Conservation (phyloP, 768 basidiomycete genomes). For the Trametopsis cervina region DNA sequence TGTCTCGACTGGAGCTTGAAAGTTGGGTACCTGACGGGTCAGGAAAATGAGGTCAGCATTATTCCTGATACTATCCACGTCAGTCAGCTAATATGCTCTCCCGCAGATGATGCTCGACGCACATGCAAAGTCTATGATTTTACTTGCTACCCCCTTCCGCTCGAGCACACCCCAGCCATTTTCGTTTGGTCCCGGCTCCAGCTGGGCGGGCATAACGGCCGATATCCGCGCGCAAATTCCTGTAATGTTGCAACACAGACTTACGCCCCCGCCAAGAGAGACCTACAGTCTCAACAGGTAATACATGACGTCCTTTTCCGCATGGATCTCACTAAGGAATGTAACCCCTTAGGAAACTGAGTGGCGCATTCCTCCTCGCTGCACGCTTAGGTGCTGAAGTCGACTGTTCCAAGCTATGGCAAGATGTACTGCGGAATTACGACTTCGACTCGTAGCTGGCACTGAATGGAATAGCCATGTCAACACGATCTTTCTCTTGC, state of each 20-base stretch:
- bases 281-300: conserved; percentile 92
- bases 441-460: conserved; percentile 14
- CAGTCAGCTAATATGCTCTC: background rate
- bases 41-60: conserved; percentile 63
- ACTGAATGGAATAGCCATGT: background rate
- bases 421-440: conserved; percentile 46
- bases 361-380: conserved; percentile 75
- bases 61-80: background rate
- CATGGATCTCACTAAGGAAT: background rate
- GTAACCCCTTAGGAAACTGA: conserved; percentile 55
- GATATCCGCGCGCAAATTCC: conserved; percentile 80
- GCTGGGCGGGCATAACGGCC: conserved; percentile 66
- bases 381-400: conserved; percentile 68
- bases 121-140: conserved; percentile 74
- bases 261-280: conserved; percentile 90
- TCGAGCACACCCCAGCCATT: conserved; percentile 59
- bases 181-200: conserved; percentile 61
- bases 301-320: conserved; percentile 14
- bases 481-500: background rate
- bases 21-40: conserved; percentile 85
- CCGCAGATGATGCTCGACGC: conserved; percentile 76
- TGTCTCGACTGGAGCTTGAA: conserved; percentile 72
- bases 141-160: conserved; percentile 85
- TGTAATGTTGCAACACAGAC: conserved; percentile 78
- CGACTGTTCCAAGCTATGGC: conserved; percentile 72